A percentile compares a stretch with the other conserved stretches of the same genome.
phyloP scores from a whole-genome alignment of 345 rosid genomes.

The Fremontodendron californicum region DNA sequence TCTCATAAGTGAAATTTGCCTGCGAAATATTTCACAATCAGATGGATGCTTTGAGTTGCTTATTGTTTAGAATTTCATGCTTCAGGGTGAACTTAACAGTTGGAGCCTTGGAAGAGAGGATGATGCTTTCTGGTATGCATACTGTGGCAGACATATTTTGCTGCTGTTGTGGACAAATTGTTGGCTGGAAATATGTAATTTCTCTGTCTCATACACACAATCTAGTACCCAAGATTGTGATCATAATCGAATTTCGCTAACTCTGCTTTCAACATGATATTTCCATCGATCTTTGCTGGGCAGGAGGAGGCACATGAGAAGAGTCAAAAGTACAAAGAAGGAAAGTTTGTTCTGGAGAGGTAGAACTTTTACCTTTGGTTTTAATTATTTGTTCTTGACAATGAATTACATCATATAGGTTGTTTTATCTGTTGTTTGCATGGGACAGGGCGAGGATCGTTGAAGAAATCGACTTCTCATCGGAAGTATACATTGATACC shows the following conservation, averaged over 20 bases:
- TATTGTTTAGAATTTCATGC: slow-evolving; percentile 14
- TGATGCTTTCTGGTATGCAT: slow-evolving; percentile 80
- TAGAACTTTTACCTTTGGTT: slow-evolving; percentile 22
- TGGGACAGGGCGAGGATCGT: slow-evolving; percentile 64
- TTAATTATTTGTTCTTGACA: neutral
- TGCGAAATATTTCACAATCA: neutral
- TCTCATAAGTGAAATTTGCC: neutral
- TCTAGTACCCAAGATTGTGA: neutral
- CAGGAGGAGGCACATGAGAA: slow-evolving; percentile 76
- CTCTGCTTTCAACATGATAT: neutral
- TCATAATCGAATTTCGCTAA: neutral
- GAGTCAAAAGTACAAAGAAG: slow-evolving; percentile 76
- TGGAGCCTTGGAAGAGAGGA: slow-evolving; percentile 68
- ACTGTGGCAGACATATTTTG: slow-evolving; percentile 84
- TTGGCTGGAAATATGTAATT: slow-evolving; percentile 94
- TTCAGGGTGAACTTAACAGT: slow-evolving; percentile 67
- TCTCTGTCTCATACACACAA: slow-evolving; percentile 6
- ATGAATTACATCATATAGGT: neutral
- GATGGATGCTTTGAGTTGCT: neutral
- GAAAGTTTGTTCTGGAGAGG: slow-evolving; percentile 84
- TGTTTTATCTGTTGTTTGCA: neutral
- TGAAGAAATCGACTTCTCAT: slow-evolving; percentile 63
- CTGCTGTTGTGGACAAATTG: slow-evolving; percentile 81
- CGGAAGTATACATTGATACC: slow-evolving; percentile 57
- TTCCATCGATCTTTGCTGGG: slow-evolving; percentile 1